These are phyloP conservation scores for Acanthamoeba healyi DNA, from an alignment of 208 protist genomes.

Conservation along the genomic window DNA sequence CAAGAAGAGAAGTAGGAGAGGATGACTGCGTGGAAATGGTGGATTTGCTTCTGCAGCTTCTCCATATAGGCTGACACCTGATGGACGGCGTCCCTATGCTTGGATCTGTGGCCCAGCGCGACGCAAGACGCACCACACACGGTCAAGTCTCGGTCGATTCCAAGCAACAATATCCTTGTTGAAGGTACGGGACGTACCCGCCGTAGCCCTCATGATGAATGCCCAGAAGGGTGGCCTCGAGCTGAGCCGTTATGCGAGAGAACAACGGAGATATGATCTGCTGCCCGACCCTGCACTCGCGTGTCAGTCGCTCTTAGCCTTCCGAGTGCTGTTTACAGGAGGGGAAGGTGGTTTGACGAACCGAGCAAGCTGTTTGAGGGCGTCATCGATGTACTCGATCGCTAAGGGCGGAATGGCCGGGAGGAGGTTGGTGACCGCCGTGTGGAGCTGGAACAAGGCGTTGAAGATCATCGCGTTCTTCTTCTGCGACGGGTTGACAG, in stretches of 20 bases:
- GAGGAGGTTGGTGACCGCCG: background rate
- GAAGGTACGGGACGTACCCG: too few relatives aligned
- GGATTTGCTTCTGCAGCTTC: slow-evolving; percentile 44
- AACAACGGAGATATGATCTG: slow-evolving; percentile 42
- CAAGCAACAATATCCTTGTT: too few relatives aligned
- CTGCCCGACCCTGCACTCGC: too few relatives aligned
- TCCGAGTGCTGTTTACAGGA: too few relatives aligned
- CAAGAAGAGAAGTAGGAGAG: background rate
- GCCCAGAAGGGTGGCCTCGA: slow-evolving; percentile 5
- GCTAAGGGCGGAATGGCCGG: background rate
- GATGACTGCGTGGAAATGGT: slow-evolving; percentile 26
- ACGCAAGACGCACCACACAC: too few relatives aligned
- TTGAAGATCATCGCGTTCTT: slow-evolving; percentile 60
- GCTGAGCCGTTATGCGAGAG: background rate
- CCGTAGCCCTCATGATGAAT: slow-evolving; percentile 65
- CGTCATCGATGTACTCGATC: slow-evolving; percentile 21
- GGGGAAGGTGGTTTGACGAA: too few relatives aligned
- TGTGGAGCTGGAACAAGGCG: slow-evolving; percentile 32
- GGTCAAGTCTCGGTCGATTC: too few relatives aligned
- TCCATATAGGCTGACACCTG: slow-evolving; percentile 13
- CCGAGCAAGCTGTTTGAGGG: background rate
- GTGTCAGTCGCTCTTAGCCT: too few relatives aligned
- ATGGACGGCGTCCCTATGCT: slow-evolving; percentile 7
- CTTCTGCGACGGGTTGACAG: slow-evolving; percentile 12
- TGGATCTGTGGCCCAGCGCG: too few relatives aligned